Conservation (phyloP, 305 asterid species). For the Fraxinus dipetala region DNA sequence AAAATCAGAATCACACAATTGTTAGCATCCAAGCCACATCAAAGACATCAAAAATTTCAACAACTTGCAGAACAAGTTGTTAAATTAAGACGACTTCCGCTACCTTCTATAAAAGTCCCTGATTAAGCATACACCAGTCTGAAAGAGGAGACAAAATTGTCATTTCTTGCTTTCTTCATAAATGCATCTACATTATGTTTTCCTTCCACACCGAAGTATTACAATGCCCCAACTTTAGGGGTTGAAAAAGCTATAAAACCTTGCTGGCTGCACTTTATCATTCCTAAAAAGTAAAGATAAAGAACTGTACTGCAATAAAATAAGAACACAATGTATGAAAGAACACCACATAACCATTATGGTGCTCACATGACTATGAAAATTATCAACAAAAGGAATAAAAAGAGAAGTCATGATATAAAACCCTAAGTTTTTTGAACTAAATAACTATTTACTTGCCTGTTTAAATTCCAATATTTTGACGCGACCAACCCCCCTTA, state of each 20-base stretch:
- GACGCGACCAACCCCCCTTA: constrained; percentile 77
- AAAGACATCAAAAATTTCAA: not conserved
- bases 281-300: not conserved
- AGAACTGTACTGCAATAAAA: not conserved
- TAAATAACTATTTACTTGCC: constrained; percentile 32
- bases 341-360: not conserved
- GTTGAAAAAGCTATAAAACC: not conserved
- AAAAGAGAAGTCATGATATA: not conserved
- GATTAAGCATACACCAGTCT: not conserved
- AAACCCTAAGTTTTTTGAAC: not conserved
- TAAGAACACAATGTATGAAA: not conserved
- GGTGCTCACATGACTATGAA: not conserved
- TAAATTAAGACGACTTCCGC: not conserved
- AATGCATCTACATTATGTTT: not conserved
- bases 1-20: not conserved
- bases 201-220: not conserved
- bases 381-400: not conserved
- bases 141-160: not conserved
- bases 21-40: not conserved
- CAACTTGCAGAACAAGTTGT: not conserved
- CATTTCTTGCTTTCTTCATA: not conserved
- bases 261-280: not conserved
- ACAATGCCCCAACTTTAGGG: not conserved
- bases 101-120: not conserved
- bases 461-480: constrained; percentile 51